Percentiles rank a stretch among this genome's conserved stretches.
phyloP scores from a whole-genome alignment of 2,329 filamentous ascomycete species.

The Colletotrichum sp. region DNA sequence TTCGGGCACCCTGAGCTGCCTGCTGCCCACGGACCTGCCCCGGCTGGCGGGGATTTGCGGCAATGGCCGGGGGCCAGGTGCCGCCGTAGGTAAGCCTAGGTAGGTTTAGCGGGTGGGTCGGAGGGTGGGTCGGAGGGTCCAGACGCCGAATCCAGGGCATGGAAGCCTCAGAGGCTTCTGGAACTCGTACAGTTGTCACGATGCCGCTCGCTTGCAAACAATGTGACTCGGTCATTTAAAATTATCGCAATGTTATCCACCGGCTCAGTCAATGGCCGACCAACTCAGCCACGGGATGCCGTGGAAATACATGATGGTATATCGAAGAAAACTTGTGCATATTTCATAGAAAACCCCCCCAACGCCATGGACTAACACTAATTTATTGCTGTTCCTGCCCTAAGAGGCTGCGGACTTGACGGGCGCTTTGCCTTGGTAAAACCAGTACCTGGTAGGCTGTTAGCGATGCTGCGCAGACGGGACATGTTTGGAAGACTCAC shows the following conservation, averaged over 20 bases:
- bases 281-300: neutral
- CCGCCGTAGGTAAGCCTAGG: no score
- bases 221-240: neutral
- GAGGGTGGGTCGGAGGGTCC: neutral
- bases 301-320: slow-evolving; percentile 9
- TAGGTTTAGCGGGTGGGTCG: neutral
- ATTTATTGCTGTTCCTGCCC: neutral
- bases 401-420: neutral
- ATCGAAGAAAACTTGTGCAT: neutral
- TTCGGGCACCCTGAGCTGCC: neutral
- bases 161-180: neutral
- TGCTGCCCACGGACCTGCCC: neutral
- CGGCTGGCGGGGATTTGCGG: neutral
- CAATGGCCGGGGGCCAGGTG: neutral
- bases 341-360: neutral
- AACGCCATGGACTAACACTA: neutral
- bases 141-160: neutral
- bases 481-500: slow-evolving; percentile 61
- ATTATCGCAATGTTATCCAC: neutral
- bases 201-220: neutral
- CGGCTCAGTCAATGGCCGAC: neutral
- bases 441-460: slow-evolving; percentile 40
- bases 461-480: neutral
- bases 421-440: slow-evolving; percentile 26
- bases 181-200: neutral